Base-by-base conservation (phyloP, 169 alveolate species). In the Eimeria praecox region DNA sequence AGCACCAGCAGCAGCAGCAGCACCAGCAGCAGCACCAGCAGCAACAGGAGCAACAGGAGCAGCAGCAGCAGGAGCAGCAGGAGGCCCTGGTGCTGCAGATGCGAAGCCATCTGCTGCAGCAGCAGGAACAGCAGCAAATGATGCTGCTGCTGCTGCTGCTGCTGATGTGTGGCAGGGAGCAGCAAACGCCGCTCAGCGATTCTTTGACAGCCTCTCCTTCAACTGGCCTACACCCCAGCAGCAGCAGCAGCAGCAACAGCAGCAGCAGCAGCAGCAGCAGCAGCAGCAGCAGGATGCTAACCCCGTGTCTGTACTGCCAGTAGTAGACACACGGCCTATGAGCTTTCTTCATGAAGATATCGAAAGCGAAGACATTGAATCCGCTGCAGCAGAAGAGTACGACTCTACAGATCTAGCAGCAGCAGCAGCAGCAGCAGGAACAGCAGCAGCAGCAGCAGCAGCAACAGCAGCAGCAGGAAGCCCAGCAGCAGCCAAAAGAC, bases 371-470 rank as follows among this genome's bases (percentile, higher is more conserved):
- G 59, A 52, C 59, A 52, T 52, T 6, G 78, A 66, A 18, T 24
- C 9, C 18, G 78, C 78, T n/a, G 78, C 78, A 66, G 78, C 6
- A n/a, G 78, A 66, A 18, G 9, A 10, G 18, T 6, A 24, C 18
- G 78, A 66, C 38, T n/a, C n/a, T n/a, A n/a, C n/a, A n/a, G n/a
- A n/a, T n/a, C 42, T 66, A n/a, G 78, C 33, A 24, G 78, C 30
- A n/a, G 78, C 78, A 66, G 78, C 38, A 66, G 78, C 30, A 66
- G 78, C 78, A 66, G 78, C 78, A 66, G 42, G 33, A n/a, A 22
- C 42, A 30, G 42, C 42, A 24, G 38, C 30, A n/a, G 38, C 78
- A 30, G 78, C 42, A 52, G 59, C 59, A 9, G 59, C 59, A n/a
- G 38, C 78, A 66, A 22, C 78, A n/a, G n/a, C n/a, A n/a, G 38